A percentile compares a stretch with the other conserved stretches of the same genome.
Conservation (phyloP, 2,329 filamentous ascomycete species). For the Trichoderma sp. region DNA sequence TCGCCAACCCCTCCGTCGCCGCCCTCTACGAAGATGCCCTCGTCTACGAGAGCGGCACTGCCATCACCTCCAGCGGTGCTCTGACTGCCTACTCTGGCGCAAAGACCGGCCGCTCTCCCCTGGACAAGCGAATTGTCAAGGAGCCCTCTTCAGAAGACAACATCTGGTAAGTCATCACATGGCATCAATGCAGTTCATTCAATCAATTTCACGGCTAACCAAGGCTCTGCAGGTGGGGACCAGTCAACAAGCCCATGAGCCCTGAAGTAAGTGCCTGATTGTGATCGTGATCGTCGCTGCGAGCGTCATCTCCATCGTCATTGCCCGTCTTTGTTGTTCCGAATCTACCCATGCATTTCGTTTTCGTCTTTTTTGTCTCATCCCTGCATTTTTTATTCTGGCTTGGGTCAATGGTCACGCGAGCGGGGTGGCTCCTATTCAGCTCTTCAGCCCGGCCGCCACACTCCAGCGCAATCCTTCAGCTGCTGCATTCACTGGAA, state of each 20-base stretch:
- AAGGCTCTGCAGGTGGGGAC: conserved; percentile 66
- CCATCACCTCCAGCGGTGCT: conserved; percentile 93
- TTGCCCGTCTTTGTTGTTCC: neutral
- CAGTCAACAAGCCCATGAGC: conserved; percentile 98
- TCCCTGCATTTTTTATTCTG: neutral
- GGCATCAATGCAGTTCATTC: neutral
- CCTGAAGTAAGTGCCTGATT: conserved; percentile 67
- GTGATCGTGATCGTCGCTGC: conserved; percentile 11
- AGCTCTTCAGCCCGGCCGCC: conserved; percentile 1
- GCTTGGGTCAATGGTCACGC: conserved; percentile 17
- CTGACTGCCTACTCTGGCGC: conserved; percentile 96
- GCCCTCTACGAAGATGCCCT: conserved; percentile 98
- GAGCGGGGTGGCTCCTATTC: conserved; percentile 16
- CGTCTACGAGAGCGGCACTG: conserved; percentile 93
- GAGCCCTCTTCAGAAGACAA: conserved; percentile 85
- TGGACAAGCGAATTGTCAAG: conserved; percentile 96
- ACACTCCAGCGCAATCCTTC: neutral
- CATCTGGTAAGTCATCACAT: conserved; percentile 63
- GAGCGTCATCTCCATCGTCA: conserved; percentile 20
- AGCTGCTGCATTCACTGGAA: neutral
- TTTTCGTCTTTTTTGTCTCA: conserved; percentile 16
- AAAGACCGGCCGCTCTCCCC: conserved; percentile 95
- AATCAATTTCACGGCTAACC: neutral
- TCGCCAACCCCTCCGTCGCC: conserved; percentile 90
- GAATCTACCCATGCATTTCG: neutral